A percentile compares a stretch with the other conserved stretches of the same genome.
Conservation (phyloP, 2,329 filamentous ascomycete genomes). For the Aspergillus phoenicis region DNA sequence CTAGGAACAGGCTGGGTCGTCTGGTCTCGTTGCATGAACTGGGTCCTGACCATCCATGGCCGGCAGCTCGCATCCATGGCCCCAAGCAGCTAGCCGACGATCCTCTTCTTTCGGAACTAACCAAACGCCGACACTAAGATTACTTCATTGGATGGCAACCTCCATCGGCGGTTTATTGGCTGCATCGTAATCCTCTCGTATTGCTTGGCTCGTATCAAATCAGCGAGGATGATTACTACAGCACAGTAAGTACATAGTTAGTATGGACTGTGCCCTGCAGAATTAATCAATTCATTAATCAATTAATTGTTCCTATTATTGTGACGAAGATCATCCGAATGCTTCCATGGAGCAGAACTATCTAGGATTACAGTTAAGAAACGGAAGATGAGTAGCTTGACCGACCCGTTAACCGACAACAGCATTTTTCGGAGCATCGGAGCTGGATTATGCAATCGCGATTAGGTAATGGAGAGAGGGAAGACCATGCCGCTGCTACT, state of each 20-base stretch:
- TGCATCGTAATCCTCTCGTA: not conserved
- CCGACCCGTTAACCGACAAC: not conserved
- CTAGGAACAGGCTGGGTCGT: not conserved
- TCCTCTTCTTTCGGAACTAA: constrained; percentile 1
- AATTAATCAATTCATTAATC: too few relatives aligned
- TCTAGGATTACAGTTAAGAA: not conserved
- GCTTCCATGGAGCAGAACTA: too few relatives aligned
- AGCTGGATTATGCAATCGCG: not conserved
- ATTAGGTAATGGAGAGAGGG: not conserved
- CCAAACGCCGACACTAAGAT: not conserved
- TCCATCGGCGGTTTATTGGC: not conserved
- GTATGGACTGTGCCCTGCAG: not conserved
- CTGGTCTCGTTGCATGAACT: not conserved
- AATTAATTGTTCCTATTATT: too few relatives aligned
- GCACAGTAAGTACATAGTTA: not conserved
- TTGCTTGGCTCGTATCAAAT: not conserved
- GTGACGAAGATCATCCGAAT: too few relatives aligned
- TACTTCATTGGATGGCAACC: not conserved
- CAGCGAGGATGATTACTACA: not conserved
- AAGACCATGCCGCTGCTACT: not conserved
- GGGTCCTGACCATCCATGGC: not conserved
- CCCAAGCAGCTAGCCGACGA: constrained; percentile 12
- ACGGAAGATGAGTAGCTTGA: not conserved
- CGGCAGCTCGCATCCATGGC: constrained; percentile 2
- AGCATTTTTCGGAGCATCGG: not conserved